Base-by-base conservation (phyloP, 805 yeast species). In the Tetrapisispora namnaoensis region DNA sequence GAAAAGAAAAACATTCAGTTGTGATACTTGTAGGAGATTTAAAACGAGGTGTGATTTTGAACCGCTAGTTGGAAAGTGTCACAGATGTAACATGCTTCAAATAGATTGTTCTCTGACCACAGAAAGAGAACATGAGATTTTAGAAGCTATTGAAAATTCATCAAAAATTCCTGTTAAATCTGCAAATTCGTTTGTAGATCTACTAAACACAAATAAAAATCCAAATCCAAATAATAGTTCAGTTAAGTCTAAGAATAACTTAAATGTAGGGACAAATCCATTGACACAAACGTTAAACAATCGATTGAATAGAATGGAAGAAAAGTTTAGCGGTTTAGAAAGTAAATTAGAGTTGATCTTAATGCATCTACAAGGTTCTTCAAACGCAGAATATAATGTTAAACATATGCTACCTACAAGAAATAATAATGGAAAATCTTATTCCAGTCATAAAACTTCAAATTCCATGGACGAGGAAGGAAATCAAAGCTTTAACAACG, bases 31-130 rank as follows among this genome's bases (percentile, higher is more conserved):
- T 53, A 66, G 83, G 14, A 75, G 71, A 56, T 68, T 77, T 50
- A 79, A 79, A 57, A 79, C 83, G 1, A 69, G 82, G 49, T 79
- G 85, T 59, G 80, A 75, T 50, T 72, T 70, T 53, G 76, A 74
- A 39, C 69, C 71, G 0, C 55, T 63, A 2, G 57, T 60, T 13
- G 70, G 69, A 4, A 71, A 71, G 52, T 79, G 84, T 54, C 76
- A 75, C 49, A 66, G 83, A 28, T 79, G 85, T 53, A 65, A 62
- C 40, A 69, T 77, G 28, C 55, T 79, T 37, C 61, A 72, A 40
- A 55, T 77, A 9, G 70, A 67, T 0, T 79, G 85, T 52, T 75
- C 81, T 0, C 55, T 78, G 39, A 66, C 76, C 2, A 52, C 51
- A 20, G 55, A 50, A 5, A 49, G 53, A 14, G 49, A 52, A 48